Evolutionary conservation across 768 basidiomycete species (phyloP), one percentile per base, ranked within the genome.

Genomic region (Auricularia heimuer): DNA sequence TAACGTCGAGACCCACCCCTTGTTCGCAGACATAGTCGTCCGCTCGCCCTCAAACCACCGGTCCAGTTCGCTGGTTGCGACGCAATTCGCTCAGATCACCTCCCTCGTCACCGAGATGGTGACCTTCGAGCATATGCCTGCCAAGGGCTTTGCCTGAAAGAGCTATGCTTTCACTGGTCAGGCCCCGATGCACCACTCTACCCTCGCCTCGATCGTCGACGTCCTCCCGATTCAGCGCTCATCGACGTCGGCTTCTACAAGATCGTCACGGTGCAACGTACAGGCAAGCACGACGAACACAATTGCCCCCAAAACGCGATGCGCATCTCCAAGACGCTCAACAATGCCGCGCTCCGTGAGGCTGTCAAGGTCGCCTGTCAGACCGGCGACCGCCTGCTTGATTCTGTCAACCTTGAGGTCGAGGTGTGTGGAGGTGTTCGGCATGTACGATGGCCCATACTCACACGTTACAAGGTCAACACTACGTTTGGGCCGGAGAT

Each of bases 161-260:
- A 86, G 88, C 67, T 94, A 94, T 66, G 88, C 93, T 1, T 98
- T 99, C 72, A 97, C 95, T 16, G 96, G 97, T 65, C 97, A 99
- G 79, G 98, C 96, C 6, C 83, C 98, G 33, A 97, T 97, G 70
- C 97, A 99, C 77, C 98, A 98, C 75, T 98, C 97, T 51, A 96
- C 97, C 2, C 83, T 99, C 3, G 97, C 97, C 1, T 96, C 96
- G 10, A 97, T 99, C 70, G 96, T 96, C 33, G 95, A 96, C 74
- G 92, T 98, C 63, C 85, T 98, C 42, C 91, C 93, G 61, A 93
- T 98, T 93, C 96, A n/a, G 86, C 93, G 2, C 86, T 98, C 61
- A 93, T 95, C 71, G 97, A 99, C 70, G 92, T 99, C 71, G 96
- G 98, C 34, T 99, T 99, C 83, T 99, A 98, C 77, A 93, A 97